These are phyloP conservation scores for Xylaria palmicola DNA, from an alignment of 495 filamentous ascomycete species.

Conservation along the genomic window DNA sequence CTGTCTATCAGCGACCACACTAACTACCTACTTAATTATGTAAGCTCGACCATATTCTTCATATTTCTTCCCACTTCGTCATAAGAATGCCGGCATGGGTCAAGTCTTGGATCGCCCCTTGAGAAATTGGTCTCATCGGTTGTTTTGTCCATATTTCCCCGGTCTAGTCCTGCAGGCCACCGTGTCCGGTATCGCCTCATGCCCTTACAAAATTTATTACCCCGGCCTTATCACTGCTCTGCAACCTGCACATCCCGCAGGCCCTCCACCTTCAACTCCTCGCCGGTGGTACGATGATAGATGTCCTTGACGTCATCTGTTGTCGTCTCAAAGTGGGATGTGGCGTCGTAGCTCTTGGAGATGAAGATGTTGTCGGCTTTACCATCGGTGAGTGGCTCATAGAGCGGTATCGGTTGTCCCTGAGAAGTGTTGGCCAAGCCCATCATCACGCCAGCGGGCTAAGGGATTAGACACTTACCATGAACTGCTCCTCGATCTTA, in stretches of 20 bases:
- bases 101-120: not conserved
- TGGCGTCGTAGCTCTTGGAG: constrained; percentile 96
- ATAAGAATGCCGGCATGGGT: not conserved
- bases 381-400: constrained; percentile 87
- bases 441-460: not conserved
- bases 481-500: constrained; percentile 94
- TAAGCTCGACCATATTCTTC: not conserved
- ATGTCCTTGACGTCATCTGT: constrained; percentile 92
- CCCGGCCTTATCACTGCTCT: constrained; percentile 38
- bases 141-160: not conserved
- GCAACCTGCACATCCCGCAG: constrained; percentile 55
- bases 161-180: constrained; percentile 4
- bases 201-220: not conserved
- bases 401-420: constrained; percentile 84
- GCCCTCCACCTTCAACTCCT: constrained; percentile 74
- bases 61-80: too few species aligned
- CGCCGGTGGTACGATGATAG: constrained; percentile 80
- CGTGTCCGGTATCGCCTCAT: not conserved
- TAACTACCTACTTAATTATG: not conserved
- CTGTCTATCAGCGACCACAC: not conserved
- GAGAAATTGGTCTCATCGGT: not conserved
- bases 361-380: constrained; percentile 91
- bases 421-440: constrained; percentile 23
- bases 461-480: constrained; percentile 46
- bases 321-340: constrained; percentile 92